Conservation (phyloP, 371 early-diverging fungal species). For the Mucor saturninus region DNA sequence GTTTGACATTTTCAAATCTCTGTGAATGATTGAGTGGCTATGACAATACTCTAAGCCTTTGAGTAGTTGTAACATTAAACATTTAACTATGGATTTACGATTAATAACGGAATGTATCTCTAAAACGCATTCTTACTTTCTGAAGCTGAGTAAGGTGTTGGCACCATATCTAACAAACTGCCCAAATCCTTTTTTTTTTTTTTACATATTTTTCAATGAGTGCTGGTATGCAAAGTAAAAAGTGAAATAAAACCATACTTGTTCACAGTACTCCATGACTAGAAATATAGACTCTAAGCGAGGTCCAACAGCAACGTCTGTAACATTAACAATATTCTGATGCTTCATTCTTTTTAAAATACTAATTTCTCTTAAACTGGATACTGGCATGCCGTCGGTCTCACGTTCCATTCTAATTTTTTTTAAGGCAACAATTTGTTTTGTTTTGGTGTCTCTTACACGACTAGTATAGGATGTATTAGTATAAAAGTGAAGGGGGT, state of each 20-base stretch:
- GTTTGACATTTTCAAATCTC: slow-evolving; percentile 90
- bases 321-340: slow-evolving; percentile 85
- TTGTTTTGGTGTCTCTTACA: slow-evolving; percentile 68
- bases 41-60: slow-evolving; percentile 83
- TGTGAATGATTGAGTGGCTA: slow-evolving; percentile 74
- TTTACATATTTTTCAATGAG: neutral
- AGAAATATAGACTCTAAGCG: slow-evolving; percentile 71
- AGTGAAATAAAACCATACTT: slow-evolving; percentile 38
- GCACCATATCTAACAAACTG: slow-evolving; percentile 65
- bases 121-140: slow-evolving; percentile 49
- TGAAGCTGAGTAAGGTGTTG: slow-evolving; percentile 61
- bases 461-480: slow-evolving; percentile 34
- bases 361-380: slow-evolving; percentile 91
- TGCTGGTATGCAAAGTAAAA: neutral
- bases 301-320: slow-evolving; percentile 77
- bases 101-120: neutral
- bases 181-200: slow-evolving; percentile 63
- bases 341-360: slow-evolving; percentile 85
- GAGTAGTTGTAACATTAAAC: slow-evolving; percentile 79
- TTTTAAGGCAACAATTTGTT: slow-evolving; percentile 88
- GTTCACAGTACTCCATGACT: slow-evolving; percentile 83
- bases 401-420: slow-evolving; percentile 84
- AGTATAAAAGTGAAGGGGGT: neutral
- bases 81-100: slow-evolving; percentile 65
- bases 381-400: slow-evolving; percentile 81